These are phyloP conservation scores for Talaromyces trachyspermus DNA, from an alignment of 495 filamentous ascomycete genomes.

Conservation along the genomic window DNA sequence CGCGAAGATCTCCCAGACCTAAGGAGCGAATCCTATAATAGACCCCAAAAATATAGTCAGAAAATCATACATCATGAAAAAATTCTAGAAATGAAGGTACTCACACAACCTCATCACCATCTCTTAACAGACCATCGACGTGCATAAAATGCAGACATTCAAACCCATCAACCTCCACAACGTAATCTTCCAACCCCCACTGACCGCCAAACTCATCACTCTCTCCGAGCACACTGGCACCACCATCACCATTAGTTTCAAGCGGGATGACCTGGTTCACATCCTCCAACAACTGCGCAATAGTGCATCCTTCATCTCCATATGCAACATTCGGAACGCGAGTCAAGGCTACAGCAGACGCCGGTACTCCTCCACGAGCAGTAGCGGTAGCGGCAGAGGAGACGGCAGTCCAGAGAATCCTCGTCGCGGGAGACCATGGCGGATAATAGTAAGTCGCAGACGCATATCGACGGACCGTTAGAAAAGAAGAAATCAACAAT, in stretches of 20 bases:
- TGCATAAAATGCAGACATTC: conserved; percentile 87
- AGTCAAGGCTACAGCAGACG: conserved; percentile 30
- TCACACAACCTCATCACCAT: conserved; percentile 80
- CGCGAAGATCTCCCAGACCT: conserved; percentile 63
- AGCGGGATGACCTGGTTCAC: conserved; percentile 79
- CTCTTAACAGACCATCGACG: conserved; percentile 60
- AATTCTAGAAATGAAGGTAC: conserved; percentile 19
- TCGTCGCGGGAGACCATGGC: conserved; percentile 71
- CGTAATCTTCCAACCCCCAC: conserved; percentile 92
- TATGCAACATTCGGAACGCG: conserved; percentile 39
- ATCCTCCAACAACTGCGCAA: conserved; percentile 75
- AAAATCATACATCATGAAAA: too few species aligned
- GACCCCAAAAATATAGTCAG: conserved; percentile 2
- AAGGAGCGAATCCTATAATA: conserved; percentile 69
- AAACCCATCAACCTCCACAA: conserved; percentile 72
- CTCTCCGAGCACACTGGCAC: conserved; percentile 22
- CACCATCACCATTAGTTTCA: conserved; percentile 53
- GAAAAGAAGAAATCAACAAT: too few species aligned
- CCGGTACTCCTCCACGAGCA: too few species aligned
- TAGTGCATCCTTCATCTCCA: conserved; percentile 51
- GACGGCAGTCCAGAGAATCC: conserved; percentile 62
- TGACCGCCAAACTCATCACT: conserved; percentile 38
- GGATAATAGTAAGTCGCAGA: conserved; percentile 72
- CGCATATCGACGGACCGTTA: conserved; percentile 59
- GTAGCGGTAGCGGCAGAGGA: too few species aligned